Evolutionary conservation across 352 stramenopile species (phyloP), one percentile per base, ranked within the genome.

Genomic region (Phytophthora pinifolia): DNA sequence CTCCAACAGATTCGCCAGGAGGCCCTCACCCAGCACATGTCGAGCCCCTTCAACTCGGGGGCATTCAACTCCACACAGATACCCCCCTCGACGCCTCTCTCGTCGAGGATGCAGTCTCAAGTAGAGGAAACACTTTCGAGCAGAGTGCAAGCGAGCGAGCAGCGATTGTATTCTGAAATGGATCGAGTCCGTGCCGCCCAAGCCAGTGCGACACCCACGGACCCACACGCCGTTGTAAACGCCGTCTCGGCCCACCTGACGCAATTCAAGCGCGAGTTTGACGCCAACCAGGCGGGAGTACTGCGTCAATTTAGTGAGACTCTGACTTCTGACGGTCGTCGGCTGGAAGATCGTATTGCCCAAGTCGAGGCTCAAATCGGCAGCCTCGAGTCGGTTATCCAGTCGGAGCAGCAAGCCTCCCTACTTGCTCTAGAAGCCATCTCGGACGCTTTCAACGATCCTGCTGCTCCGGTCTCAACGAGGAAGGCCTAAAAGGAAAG

Each of bases 371-470:
- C 46, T 32, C 76, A 89, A 54, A 62, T 89, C n/a, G 63, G 33
- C 0, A 67, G 56, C 12, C 55, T 89, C 2, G 79, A 88, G 29
- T 51, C 55, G 0, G 71, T 89, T 25, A 80, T 89, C 39, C 74
- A 89, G 46, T 72, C 74, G 3, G 79, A 89, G 52, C 79, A 89
- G 45, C 76, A 89, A 62, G 74, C 79, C 3, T 88, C 76, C 15
- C 62, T 89, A 18, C 54, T 86, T 20, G 79, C 79, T 9, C 61
- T 89, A 15, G 76, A 89, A 29, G 79, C 79, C 4, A 88, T 89
- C 32, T 89, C 79, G 22, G 79, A 86, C 31, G 79, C 79, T 12
- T 86, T 89, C 20, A 58, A 54, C 9, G 55, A 63, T 22, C 60
- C 60, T 20, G 35, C 42, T 17, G 37, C 46, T 13, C n/a, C 46